These are phyloP conservation scores for Quercus phellos DNA, from an alignment of 331 rosid genomes.

Conservation along the genomic window DNA sequence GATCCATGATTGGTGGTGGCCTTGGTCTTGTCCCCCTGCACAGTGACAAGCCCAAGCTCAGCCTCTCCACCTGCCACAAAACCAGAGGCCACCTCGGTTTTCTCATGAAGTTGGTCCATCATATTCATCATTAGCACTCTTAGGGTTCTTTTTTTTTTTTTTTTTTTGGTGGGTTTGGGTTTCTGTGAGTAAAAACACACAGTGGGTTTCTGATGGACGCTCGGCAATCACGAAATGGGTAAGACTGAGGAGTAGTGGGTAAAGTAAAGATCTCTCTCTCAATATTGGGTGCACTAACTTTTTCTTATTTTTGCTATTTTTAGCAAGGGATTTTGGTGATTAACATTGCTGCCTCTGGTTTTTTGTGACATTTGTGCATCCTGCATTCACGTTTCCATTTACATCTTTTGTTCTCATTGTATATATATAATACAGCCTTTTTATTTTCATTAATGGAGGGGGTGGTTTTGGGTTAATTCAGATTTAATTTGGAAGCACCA, in stretches of 20 bases:
- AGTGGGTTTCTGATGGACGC: slow-evolving; percentile 35
- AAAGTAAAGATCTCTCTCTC: slow-evolving; percentile 11
- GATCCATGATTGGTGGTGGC: slow-evolving; percentile 16
- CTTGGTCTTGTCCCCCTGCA: slow-evolving; percentile 22
- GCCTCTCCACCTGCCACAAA: slow-evolving; percentile 56
- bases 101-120: slow-evolving; percentile 40
- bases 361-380: slow-evolving; percentile 68
- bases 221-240: slow-evolving; percentile 74
- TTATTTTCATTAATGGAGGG: background rate
- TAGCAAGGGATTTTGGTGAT: slow-evolving; percentile 43
- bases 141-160: slow-evolving; percentile 3
- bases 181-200: slow-evolving; percentile 26
- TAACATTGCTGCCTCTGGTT: slow-evolving; percentile 23
- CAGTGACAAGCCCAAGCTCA: slow-evolving; percentile 36
- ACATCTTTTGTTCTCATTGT: slow-evolving; percentile 6
- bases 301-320: slow-evolving; percentile 50
- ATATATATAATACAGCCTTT: slow-evolving; percentile 25
- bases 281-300: slow-evolving; percentile 31
- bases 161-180: slow-evolving; percentile 27
- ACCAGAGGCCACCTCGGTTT: slow-evolving; percentile 70
- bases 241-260: slow-evolving; percentile 22
- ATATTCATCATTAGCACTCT: slow-evolving; percentile 29
- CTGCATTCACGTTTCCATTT: slow-evolving; percentile 40
- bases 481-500: slow-evolving; percentile 24
- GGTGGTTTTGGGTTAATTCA: slow-evolving; percentile 26